Evolutionary conservation across 2,329 filamentous ascomycete species (phyloP).

Genomic region (Phialophora verrucosa): DNA sequence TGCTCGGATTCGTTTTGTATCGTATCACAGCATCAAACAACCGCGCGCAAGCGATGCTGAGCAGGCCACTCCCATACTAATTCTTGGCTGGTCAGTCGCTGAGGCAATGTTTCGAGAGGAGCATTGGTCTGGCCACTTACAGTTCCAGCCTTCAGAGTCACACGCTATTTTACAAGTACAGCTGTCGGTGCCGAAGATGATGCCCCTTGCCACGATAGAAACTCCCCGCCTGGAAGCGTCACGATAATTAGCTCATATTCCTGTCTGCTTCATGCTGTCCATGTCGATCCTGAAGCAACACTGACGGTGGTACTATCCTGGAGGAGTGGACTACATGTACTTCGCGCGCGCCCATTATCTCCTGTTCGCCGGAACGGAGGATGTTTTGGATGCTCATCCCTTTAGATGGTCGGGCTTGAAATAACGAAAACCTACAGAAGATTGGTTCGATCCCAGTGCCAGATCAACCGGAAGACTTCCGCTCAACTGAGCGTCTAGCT

Average conservation of each 20-base stretch:
- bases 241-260: not conserved
- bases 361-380: not conserved
- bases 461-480: not conserved
- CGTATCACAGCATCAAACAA: slow-evolving; percentile 20
- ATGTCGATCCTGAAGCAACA: not conserved
- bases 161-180: not conserved
- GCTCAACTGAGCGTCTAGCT: not conserved
- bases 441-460: not conserved
- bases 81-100: not conserved
- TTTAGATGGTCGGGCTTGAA: not conserved
- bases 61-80: not conserved
- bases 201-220: not conserved
- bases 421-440: not conserved
- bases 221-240: not conserved
- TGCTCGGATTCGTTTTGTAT: slow-evolving; percentile 6
- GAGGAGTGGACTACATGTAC: not conserved
- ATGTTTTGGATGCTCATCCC: not conserved
- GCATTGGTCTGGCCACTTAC: slow-evolving; percentile 1
- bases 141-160: not conserved
- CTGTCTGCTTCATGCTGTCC: not conserved
- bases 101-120: not conserved
- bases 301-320: not conserved
- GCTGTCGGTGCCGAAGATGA: not conserved
- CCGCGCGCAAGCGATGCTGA: slow-evolving; percentile 4
- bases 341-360: not conserved